Evolutionary conservation across 805 yeast species (phyloP).

Genomic region (Saturnispora serradocipensis): DNA sequence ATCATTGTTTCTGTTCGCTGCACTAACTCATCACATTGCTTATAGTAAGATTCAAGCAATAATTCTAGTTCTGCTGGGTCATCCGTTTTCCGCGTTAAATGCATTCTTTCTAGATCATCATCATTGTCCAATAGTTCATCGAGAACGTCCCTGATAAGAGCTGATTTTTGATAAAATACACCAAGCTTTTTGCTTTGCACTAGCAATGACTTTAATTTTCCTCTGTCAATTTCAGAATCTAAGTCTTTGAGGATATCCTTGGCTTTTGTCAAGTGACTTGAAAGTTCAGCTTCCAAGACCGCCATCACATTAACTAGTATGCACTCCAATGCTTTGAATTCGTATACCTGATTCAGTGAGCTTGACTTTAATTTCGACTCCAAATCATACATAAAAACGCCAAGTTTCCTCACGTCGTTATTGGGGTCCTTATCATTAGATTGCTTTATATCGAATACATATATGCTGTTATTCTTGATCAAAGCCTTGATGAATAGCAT

Average conservation of each 20-base stretch:
- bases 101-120: slow-evolving; percentile 76
- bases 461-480: slow-evolving; percentile 68
- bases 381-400: slow-evolving; percentile 76
- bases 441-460: slow-evolving; percentile 63
- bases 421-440: background rate
- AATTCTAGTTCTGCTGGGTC: slow-evolving; percentile 68
- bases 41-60: slow-evolving; percentile 79
- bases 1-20: slow-evolving; percentile 81
- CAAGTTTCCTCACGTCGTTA: slow-evolving; percentile 52
- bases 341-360: slow-evolving; percentile 43
- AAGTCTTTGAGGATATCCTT: slow-evolving; percentile 57
- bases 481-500: slow-evolving; percentile 83
- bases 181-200: slow-evolving; percentile 64
- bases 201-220: slow-evolving; percentile 60
- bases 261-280: slow-evolving; percentile 47
- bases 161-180: slow-evolving; percentile 64
- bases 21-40: slow-evolving; percentile 87
- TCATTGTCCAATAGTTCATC: slow-evolving; percentile 82
- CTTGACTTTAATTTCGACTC: slow-evolving; percentile 54
- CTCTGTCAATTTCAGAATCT: slow-evolving; percentile 74
- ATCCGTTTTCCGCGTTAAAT: slow-evolving; percentile 39
- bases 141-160: slow-evolving; percentile 67
- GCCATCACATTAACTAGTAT: slow-evolving; percentile 76
- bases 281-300: slow-evolving; percentile 66
- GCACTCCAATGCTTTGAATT: slow-evolving; percentile 75